Conservation (phyloP, 2,329 filamentous ascomycete genomes). For the Aspergillus tubingensis region DNA sequence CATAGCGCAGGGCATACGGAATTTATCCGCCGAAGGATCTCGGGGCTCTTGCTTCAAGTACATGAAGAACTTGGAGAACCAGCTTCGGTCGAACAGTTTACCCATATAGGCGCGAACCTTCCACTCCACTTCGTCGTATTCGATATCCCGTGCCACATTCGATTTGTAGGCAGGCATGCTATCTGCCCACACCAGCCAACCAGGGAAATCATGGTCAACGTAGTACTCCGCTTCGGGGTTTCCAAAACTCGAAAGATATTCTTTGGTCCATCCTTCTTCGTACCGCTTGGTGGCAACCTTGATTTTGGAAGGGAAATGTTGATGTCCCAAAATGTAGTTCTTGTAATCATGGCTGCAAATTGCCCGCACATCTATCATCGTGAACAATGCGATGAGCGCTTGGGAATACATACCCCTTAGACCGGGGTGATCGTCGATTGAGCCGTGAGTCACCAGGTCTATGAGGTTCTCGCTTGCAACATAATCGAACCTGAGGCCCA, state of each 20-base stretch:
- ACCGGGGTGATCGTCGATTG: constrained; percentile 87
- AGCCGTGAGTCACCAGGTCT: constrained; percentile 76
- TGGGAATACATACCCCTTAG: constrained; percentile 79
- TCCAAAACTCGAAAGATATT: constrained; percentile 76
- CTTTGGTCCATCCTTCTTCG: constrained; percentile 74
- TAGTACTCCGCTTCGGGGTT: constrained; percentile 80
- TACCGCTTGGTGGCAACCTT: constrained; percentile 71
- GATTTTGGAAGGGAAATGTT: constrained; percentile 75
- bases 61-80: constrained; percentile 84
- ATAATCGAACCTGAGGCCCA: constrained; percentile 88
- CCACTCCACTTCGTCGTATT: constrained; percentile 80
- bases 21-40: constrained; percentile 77
- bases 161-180: constrained; percentile 77
- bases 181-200: constrained; percentile 95
- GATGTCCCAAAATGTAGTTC: constrained; percentile 80
- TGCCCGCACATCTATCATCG: constrained; percentile 82
- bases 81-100: constrained; percentile 73
- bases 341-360: constrained; percentile 83
- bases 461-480: constrained; percentile 81
- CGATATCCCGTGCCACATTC: constrained; percentile 64
- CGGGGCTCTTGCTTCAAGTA: constrained; percentile 96
- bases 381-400: constrained; percentile 76
- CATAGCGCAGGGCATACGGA: constrained; percentile 84
- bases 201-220: constrained; percentile 87
- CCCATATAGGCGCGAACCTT: constrained; percentile 77